Evolutionary conservation across 257 asterid genomes (phyloP).

Genomic region (Solanum okadae): DNA sequence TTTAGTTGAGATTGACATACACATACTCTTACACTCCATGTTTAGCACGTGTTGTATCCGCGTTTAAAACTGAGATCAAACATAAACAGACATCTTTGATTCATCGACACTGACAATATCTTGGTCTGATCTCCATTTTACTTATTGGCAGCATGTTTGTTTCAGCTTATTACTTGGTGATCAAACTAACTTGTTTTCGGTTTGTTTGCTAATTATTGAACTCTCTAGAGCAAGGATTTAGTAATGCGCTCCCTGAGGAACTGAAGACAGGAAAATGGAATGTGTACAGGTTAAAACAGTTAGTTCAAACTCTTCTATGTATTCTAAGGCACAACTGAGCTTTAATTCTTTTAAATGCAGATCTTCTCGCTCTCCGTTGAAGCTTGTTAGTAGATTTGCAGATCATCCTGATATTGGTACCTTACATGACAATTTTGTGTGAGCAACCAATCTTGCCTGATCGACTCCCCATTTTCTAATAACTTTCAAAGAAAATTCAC

Average conservation of each 20-base stretch:
- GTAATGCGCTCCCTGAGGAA: constrained; percentile 62
- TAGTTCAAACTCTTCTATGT: neutral
- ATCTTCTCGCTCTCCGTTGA: constrained; percentile 38
- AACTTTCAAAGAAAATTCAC: neutral
- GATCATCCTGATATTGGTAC: constrained; percentile 63
- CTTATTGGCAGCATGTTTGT: neutral
- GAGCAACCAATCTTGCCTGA: constrained; percentile 10
- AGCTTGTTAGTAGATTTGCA: constrained; percentile 32
- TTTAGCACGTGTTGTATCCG: neutral
- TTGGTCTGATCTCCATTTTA: neutral
- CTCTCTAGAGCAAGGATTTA: constrained; percentile 49
- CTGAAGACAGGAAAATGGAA: constrained; percentile 65
- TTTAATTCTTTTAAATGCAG: constrained; percentile 19
- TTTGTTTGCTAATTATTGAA: neutral
- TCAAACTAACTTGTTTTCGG: neutral
- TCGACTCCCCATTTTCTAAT: neutral
- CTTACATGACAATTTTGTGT: constrained; percentile 60
- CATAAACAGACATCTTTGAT: no score
- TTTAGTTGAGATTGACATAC: neutral
- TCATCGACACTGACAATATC: neutral
- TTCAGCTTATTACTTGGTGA: neutral
- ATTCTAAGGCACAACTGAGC: neutral
- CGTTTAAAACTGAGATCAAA: neutral
- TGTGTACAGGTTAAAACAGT: constrained; percentile 43
- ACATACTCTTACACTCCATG: neutral